phyloP scores from a whole-genome alignment of 2,329 filamentous ascomycete species.

The Furcasterigmium sp. region DNA sequence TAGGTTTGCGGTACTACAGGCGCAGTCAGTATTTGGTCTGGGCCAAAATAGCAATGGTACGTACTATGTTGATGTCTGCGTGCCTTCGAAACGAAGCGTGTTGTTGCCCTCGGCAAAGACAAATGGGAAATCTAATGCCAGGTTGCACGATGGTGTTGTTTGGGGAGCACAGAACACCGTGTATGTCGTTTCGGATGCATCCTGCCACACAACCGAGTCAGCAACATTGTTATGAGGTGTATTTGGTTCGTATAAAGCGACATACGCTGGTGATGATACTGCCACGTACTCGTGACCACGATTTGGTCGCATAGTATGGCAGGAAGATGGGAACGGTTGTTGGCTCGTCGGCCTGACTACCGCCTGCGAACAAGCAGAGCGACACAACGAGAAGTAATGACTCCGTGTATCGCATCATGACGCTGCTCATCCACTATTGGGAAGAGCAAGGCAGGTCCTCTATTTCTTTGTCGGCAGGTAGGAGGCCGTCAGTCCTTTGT shows the following conservation, averaged over 20 bases:
- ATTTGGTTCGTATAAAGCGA: not conserved
- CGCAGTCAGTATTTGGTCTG: not conserved
- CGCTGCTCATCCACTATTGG: too few species aligned
- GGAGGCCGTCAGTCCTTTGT: too few species aligned
- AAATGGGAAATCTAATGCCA: slow-evolving; percentile 42
- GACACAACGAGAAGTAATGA: slow-evolving; percentile 19
- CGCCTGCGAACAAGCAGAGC: slow-evolving; percentile 11
- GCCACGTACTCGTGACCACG: slow-evolving; percentile 39
- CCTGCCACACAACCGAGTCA: slow-evolving; percentile 19
- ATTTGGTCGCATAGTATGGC: slow-evolving; percentile 33
- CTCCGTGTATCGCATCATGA: slow-evolving; percentile 9
- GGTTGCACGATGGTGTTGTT: slow-evolving; percentile 33
- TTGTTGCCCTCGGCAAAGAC: slow-evolving; percentile 38
- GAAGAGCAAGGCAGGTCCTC: not conserved
- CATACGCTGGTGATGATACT: slow-evolving; percentile 39
- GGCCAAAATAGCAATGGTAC: slow-evolving; percentile 7
- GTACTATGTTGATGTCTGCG: slow-evolving; percentile 36
- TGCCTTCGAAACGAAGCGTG: slow-evolving; percentile 38
- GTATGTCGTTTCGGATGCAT: slow-evolving; percentile 36
- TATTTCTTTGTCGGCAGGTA: too few species aligned
- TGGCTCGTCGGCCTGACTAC: slow-evolving; percentile 12
- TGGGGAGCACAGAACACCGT: slow-evolving; percentile 43
- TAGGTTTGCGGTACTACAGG: slow-evolving; percentile 35
- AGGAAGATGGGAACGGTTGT: slow-evolving; percentile 40
- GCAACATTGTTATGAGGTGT: not conserved